Conservation (phyloP, 208 protist genomes). For the Crithidia sp. region DNA sequence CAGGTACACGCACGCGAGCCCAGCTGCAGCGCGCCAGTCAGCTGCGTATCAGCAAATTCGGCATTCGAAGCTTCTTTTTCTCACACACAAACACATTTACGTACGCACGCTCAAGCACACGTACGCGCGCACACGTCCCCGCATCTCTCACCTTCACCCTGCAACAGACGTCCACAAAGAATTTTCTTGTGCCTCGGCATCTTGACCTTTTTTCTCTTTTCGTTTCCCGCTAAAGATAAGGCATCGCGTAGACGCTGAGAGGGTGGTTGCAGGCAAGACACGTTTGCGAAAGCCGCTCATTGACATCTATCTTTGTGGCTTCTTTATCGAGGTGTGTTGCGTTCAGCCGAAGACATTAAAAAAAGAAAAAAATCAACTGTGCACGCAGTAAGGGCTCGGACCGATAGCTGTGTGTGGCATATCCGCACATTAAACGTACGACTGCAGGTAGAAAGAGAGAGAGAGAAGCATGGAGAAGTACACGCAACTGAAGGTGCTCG, state of each 20-base stretch:
- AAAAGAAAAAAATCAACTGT: neutral
- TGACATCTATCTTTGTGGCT: too few species aligned
- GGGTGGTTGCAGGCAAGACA: too few species aligned
- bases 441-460: neutral
- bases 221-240: neutral
- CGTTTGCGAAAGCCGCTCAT: too few species aligned
- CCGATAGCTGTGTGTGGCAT: too few species aligned
- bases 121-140: neutral
- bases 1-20: too few species aligned
- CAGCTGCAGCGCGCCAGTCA: too few species aligned
- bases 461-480: slow-evolving; percentile 82
- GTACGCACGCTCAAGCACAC: slow-evolving; percentile 1
- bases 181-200: neutral
- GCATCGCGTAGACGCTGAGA: too few species aligned
- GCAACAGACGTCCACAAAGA: too few species aligned
- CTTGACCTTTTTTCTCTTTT: neutral
- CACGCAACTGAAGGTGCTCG: slow-evolving; percentile 82
- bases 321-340: too few species aligned
- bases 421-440: too few species aligned
- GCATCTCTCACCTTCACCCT: neutral
- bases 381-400: too few species aligned
- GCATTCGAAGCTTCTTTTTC: neutral
- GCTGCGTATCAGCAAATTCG: too few species aligned
- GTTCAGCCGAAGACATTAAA: neutral
- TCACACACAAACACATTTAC: slow-evolving; percentile 3